These are phyloP conservation scores for Penicillium manginii DNA, from an alignment of 495 filamentous ascomycete genomes.

Conservation along the genomic window DNA sequence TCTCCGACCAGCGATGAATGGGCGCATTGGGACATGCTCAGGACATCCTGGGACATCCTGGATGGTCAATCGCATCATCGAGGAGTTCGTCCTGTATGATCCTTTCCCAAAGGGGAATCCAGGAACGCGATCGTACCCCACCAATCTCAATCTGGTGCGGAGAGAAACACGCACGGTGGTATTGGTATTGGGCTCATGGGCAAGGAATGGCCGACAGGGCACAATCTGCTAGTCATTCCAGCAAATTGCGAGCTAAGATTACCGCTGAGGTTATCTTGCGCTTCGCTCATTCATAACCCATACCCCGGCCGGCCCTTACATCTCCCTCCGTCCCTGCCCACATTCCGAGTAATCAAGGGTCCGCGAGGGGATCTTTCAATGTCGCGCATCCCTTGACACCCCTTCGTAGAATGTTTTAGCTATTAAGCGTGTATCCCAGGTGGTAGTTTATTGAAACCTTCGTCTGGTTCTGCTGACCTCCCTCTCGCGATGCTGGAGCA, in stretches of 20 bases:
- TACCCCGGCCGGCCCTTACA: slow-evolving; percentile 24
- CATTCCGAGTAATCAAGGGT: slow-evolving; percentile 36
- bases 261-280: background rate
- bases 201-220: slow-evolving; percentile 24
- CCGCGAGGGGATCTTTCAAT: slow-evolving; percentile 32
- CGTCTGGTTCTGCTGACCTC: background rate
- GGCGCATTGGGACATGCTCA: slow-evolving; percentile 6
- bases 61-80: slow-evolving; percentile 21
- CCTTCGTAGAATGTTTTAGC: slow-evolving; percentile 27
- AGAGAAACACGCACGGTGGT: slow-evolving; percentile 16
- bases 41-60: too few relatives aligned
- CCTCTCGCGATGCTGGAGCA: slow-evolving; percentile 1
- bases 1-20: background rate
- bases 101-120: slow-evolving; percentile 13
- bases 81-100: slow-evolving; percentile 21
- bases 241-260: background rate
- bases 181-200: slow-evolving; percentile 12
- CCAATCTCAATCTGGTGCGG: slow-evolving; percentile 6
- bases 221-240: slow-evolving; percentile 1
- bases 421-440: slow-evolving; percentile 21
- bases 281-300: background rate
- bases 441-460: slow-evolving; percentile 17
- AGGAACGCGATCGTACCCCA: slow-evolving; percentile 21
- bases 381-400: slow-evolving; percentile 34
- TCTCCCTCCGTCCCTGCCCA: background rate